Evolutionary conservation across 2,329 filamentous ascomycete species (phyloP).

Genomic region (Fusarium mundagurra): DNA sequence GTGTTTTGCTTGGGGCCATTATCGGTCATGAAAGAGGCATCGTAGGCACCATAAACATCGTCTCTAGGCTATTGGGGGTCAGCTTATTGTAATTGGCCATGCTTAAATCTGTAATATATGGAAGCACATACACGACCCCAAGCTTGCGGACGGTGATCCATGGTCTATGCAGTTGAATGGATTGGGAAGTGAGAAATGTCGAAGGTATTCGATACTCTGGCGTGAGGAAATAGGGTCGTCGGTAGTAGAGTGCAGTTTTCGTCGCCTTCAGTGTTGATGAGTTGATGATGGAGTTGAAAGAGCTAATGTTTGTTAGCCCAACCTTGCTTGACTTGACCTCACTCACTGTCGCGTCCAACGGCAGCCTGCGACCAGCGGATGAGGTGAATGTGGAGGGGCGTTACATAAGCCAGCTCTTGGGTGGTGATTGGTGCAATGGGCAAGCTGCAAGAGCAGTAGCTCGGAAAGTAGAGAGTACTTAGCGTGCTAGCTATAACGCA

Average conservation of each 20-base stretch:
- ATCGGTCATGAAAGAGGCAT: slow-evolving; percentile 82
- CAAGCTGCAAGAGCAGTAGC: slow-evolving; percentile 33
- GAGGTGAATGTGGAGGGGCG: slow-evolving; percentile 4
- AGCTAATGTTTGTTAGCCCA: slow-evolving; percentile 20
- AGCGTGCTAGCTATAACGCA: not conserved
- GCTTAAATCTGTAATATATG: not conserved
- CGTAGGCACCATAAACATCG: slow-evolving; percentile 95
- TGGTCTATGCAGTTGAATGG: slow-evolving; percentile 47
- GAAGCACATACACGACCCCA: slow-evolving; percentile 73
- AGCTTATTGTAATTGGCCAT: slow-evolving; percentile 1
- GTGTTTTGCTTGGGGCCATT: slow-evolving; percentile 83
- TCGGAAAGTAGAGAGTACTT: slow-evolving; percentile 15
- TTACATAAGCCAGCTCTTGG: slow-evolving; percentile 45
- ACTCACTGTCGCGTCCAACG: slow-evolving; percentile 50
- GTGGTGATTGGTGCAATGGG: slow-evolving; percentile 44
- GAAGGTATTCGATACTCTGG: not conserved
- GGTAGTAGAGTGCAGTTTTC: not conserved
- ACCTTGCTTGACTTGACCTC: slow-evolving; percentile 34
- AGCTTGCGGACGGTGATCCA: slow-evolving; percentile 78
- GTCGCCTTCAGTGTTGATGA: not conserved
- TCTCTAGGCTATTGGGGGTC: slow-evolving; percentile 79
- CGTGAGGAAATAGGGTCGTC: not conserved
- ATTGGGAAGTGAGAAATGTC: not conserved
- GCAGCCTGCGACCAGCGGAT: slow-evolving; percentile 46
- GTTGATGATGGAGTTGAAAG: slow-evolving; percentile 29